Percentiles rank a stretch among this genome's conserved stretches.
Evolutionary conservation across 2,329 filamentous ascomycete genomes (phyloP).

Genomic region (Gremmenia infestans): DNA sequence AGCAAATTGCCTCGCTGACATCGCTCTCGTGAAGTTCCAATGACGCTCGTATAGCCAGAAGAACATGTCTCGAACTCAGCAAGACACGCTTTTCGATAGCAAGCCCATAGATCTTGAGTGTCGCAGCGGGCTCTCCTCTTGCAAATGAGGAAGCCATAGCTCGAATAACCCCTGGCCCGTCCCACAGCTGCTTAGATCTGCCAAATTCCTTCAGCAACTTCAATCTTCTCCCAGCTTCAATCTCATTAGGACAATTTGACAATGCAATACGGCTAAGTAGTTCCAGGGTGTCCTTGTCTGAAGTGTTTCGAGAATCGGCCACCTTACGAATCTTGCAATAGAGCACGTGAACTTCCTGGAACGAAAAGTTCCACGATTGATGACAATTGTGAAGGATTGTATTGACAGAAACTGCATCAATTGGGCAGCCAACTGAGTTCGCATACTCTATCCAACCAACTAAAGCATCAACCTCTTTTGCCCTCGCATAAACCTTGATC

Average conservation of each 20-base stretch:
- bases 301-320: not conserved
- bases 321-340: conserved; percentile 14
- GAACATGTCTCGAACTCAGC: conserved; percentile 16
- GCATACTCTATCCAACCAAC: conserved; percentile 27
- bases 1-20: conserved; percentile 8
- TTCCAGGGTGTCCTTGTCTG: conserved; percentile 17
- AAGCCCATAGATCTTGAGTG: conserved; percentile 23
- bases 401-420: conserved; percentile 27
- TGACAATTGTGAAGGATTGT: conserved; percentile 25
- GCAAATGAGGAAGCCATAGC: conserved; percentile 20
- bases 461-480: conserved; percentile 26
- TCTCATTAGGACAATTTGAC: not conserved
- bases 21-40: conserved; percentile 14
- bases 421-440: conserved; percentile 9
- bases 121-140: conserved; percentile 12
- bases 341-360: conserved; percentile 19
- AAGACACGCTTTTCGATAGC: conserved; percentile 15
- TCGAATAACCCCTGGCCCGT: conserved; percentile 9
- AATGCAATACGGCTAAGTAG: conserved; percentile 20
- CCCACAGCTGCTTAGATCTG: not conserved
- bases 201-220: conserved; percentile 4
- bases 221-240: conserved; percentile 3
- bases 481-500: conserved; percentile 25
- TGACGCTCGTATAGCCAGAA: conserved; percentile 25
- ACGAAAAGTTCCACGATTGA: conserved; percentile 21